phyloP scores from a whole-genome alignment of 495 filamentous ascomycete species.

The Penicillium tannophilum region DNA sequence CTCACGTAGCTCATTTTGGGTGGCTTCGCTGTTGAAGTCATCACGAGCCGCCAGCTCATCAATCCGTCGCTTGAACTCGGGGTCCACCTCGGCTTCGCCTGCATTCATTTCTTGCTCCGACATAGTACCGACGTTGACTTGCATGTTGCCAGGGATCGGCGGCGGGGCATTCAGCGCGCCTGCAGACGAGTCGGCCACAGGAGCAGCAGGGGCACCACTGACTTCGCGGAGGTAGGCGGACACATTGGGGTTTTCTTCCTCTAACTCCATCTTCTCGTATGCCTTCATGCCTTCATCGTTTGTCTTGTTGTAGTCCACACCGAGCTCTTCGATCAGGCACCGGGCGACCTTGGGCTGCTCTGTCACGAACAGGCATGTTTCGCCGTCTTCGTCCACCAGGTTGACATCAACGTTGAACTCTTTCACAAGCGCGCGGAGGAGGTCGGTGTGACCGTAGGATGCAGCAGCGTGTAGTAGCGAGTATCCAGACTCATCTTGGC shows the following conservation, averaged over 20 bases:
- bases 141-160: slow-evolving; percentile 66
- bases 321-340: slow-evolving; percentile 78
- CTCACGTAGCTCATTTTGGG: slow-evolving; percentile 67
- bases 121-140: slow-evolving; percentile 67
- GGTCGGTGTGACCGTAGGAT: slow-evolving; percentile 83
- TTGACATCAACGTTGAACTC: slow-evolving; percentile 79
- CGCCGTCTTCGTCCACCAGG: slow-evolving; percentile 81
- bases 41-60: slow-evolving; percentile 73
- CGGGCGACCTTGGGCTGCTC: slow-evolving; percentile 77
- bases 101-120: slow-evolving; percentile 57
- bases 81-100: slow-evolving; percentile 56
- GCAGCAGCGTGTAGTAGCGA: slow-evolving; percentile 89
- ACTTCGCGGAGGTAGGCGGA: slow-evolving; percentile 64
- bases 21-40: slow-evolving; percentile 70
- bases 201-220: slow-evolving; percentile 36
- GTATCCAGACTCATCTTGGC: slow-evolving; percentile 83
- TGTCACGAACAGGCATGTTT: slow-evolving; percentile 85
- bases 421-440: slow-evolving; percentile 75
- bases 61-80: slow-evolving; percentile 72
- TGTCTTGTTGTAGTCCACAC: slow-evolving; percentile 60
- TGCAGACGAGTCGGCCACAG: slow-evolving; percentile 23
- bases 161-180: slow-evolving; percentile 45
- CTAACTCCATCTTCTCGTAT: slow-evolving; percentile 67
- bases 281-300: slow-evolving; percentile 72
- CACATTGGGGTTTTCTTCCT: slow-evolving; percentile 69